Conservation (phyloP, 1,284 basidiomycete species). For the Apiotrichum brassicae region DNA sequence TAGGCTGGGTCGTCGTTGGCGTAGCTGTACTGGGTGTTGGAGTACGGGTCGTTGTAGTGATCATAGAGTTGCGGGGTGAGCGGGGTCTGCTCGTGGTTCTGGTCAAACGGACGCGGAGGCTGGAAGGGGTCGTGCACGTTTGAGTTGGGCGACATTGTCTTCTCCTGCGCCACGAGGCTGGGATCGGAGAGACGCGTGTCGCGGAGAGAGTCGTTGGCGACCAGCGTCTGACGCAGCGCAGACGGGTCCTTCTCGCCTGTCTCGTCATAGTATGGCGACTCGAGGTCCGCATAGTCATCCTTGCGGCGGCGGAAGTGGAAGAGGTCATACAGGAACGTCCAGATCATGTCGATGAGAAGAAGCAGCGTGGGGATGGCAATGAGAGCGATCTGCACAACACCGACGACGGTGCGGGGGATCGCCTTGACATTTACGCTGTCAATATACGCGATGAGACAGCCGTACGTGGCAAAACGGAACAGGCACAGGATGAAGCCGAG, state of each 20-base stretch:
- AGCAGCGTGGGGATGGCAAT: slow-evolving; percentile 43
- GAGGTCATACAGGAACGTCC: slow-evolving; percentile 54
- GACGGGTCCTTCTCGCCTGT: not conserved
- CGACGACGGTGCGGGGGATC: slow-evolving; percentile 43
- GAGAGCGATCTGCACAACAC: slow-evolving; percentile 43
- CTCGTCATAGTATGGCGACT: slow-evolving; percentile 13
- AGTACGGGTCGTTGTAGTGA: not conserved
- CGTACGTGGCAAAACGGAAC: slow-evolving; percentile 39
- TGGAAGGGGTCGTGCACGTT: too few species aligned
- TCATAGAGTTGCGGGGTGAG: not conserved
- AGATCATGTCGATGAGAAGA: slow-evolving; percentile 76
- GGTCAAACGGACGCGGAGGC: too few species aligned
- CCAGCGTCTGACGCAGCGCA: not conserved
- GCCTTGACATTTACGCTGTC: slow-evolving; percentile 33
- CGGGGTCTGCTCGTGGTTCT: not conserved
- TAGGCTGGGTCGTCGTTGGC: not conserved
- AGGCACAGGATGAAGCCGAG: slow-evolving; percentile 34
- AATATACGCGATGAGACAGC: slow-evolving; percentile 45
- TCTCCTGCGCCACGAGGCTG: too few species aligned
- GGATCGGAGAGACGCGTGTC: not conserved
- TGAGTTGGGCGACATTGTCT: too few species aligned
- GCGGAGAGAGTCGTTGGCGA: not conserved
- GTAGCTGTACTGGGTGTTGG: not conserved
- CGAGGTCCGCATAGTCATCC: slow-evolving; percentile 44
- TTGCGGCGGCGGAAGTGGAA: slow-evolving; percentile 19